Percentiles rank a stretch among this genome's conserved stretches.
Conservation (phyloP, 768 basidiomycete genomes). For the Hericium erinaceus region DNA sequence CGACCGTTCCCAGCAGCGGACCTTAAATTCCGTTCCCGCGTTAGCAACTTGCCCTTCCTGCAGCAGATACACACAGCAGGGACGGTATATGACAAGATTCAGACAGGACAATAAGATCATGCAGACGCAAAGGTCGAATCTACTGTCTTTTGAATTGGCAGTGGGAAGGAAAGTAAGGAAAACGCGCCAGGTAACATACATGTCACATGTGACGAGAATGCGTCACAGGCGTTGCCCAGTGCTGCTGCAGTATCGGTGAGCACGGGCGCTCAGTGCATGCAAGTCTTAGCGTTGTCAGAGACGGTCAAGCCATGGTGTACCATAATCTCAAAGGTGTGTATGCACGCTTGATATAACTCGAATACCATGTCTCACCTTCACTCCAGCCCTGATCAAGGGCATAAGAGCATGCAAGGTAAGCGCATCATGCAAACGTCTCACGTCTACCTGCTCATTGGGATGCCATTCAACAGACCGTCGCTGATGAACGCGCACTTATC, state of each 20-base stretch:
- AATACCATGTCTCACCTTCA: conserved; percentile 18
- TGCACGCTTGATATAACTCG: background rate
- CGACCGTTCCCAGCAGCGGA: background rate
- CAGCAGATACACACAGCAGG: too few relatives aligned
- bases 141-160: too few relatives aligned
- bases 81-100: too few relatives aligned
- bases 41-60: too few relatives aligned
- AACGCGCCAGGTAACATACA: too few relatives aligned
- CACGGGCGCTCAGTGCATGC: background rate
- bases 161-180: too few relatives aligned
- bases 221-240: background rate
- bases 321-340: conserved; percentile 76
- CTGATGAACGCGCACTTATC: conserved; percentile 94
- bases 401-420: conserved; percentile 90
- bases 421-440: background rate
- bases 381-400: conserved; percentile 89
- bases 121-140: too few relatives aligned
- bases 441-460: conserved; percentile 6
- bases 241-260: background rate
- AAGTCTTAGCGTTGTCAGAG: background rate
- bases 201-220: background rate
- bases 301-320: conserved; percentile 49
- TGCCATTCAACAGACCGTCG: conserved; percentile 65
- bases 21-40: background rate
- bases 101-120: too few relatives aligned